phyloP scores from a whole-genome alignment of 2,329 filamentous ascomycete species.

The Xylariaceae sp. region DNA sequence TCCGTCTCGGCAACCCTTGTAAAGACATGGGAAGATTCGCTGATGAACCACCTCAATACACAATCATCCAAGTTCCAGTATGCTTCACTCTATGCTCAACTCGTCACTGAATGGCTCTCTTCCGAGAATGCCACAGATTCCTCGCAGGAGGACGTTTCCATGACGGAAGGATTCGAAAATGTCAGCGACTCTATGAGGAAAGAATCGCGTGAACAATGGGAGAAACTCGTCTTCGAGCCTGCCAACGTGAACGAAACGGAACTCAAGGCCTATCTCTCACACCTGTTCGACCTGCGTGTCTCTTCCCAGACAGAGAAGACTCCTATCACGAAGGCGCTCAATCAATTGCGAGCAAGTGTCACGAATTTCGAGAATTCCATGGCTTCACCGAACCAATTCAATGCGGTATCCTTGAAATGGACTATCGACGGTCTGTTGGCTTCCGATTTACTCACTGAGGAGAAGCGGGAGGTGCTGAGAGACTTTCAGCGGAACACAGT shows the following conservation, averaged over 20 bases:
- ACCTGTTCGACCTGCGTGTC: conserved; percentile 41
- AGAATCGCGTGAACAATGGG: conserved; percentile 41
- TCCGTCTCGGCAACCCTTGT: conserved; percentile 36
- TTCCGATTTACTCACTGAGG: conserved; percentile 42
- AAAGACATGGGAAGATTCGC: conserved; percentile 32
- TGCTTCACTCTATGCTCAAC: conserved; percentile 41
- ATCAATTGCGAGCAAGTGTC: conserved; percentile 26
- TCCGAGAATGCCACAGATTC: conserved; percentile 22
- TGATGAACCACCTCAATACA: conserved; percentile 37
- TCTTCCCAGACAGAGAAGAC: conserved; percentile 26
- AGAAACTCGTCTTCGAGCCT: conserved; percentile 40
- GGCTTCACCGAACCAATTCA: conserved; percentile 34
- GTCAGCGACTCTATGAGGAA: conserved; percentile 39
- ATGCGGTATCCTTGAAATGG: conserved; percentile 32
- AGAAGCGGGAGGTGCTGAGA: conserved; percentile 38
- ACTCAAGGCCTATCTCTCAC: conserved; percentile 38
- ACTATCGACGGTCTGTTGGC: conserved; percentile 40
- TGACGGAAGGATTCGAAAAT: conserved; percentile 38
- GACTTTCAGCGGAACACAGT: conserved; percentile 40
- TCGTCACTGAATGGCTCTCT: conserved; percentile 46
- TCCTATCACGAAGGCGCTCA: conserved; percentile 17
- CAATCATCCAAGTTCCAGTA: conserved; percentile 42
- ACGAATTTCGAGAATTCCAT: conserved; percentile 30
- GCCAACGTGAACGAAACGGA: conserved; percentile 34
- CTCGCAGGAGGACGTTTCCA: conserved; percentile 18